Percentiles rank a stretch among this genome's conserved stretches.
Conservation (phyloP, 108 stramenopile genomes). For the Nannochloropsis gaditana region DNA sequence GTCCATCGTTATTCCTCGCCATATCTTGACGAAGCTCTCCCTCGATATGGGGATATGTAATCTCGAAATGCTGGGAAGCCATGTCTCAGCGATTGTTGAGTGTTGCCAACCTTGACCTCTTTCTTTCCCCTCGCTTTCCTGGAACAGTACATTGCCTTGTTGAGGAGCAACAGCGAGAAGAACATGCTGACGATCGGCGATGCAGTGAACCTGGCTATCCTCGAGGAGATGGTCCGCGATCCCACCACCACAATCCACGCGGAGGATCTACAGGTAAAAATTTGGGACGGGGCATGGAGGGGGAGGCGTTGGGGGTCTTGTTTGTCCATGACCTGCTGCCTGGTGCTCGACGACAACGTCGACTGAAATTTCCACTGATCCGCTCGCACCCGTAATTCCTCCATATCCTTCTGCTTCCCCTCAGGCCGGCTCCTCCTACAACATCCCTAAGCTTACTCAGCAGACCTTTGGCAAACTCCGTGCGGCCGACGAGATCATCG, state of each 20-base stretch:
- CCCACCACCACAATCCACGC: constrained; percentile 95
- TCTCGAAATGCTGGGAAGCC: neutral
- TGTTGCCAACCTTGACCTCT: neutral
- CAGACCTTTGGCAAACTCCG: constrained; percentile 82
- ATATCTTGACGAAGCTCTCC: neutral
- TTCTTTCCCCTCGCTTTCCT: constrained; percentile 24
- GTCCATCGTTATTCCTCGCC: neutral
- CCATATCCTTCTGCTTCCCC: neutral
- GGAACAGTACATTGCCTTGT: constrained; percentile 64
- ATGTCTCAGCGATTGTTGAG: no score
- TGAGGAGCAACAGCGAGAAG: constrained; percentile 40
- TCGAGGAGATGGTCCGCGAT: constrained; percentile 98
- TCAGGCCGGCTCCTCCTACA: constrained; percentile 86
- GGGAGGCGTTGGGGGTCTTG: neutral
- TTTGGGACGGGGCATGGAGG: neutral
- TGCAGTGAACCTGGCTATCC: constrained; percentile 95
- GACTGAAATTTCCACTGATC: no score
- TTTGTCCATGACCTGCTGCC: neutral
- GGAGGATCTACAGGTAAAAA: constrained; percentile 77
- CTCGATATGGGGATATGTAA: neutral
- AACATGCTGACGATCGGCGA: constrained; percentile 79
- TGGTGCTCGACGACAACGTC: no score
- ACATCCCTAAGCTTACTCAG: constrained; percentile 95
- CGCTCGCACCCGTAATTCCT: neutral
- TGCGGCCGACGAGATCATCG: constrained; percentile 97